Conservation (phyloP, 768 basidiomycete genomes). For the Mycena filopes region DNA sequence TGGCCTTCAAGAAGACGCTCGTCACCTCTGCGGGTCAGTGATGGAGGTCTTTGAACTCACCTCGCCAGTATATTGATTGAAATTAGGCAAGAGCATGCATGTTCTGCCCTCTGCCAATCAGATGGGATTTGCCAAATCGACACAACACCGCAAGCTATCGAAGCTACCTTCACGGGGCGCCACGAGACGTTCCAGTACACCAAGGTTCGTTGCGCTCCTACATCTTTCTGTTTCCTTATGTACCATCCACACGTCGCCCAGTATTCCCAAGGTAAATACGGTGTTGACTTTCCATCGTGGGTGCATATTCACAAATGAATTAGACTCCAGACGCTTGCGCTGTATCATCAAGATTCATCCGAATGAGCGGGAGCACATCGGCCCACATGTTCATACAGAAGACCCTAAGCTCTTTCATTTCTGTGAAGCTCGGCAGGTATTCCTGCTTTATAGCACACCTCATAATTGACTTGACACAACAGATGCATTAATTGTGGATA, state of each 20-base stretch:
- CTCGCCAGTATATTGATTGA: not conserved
- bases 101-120: conserved; percentile 51
- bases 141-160: conserved; percentile 65
- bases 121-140: conserved; percentile 70
- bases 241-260: conserved; percentile 30
- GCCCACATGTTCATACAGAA: conserved; percentile 57
- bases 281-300: not conserved
- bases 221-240: not conserved
- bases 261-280: conserved; percentile 65
- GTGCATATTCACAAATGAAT: not conserved
- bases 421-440: conserved; percentile 55
- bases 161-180: conserved; percentile 67
- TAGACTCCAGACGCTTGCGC: conserved; percentile 61
- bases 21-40: conserved; percentile 68
- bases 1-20: conserved; percentile 47
- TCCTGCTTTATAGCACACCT: not conserved
- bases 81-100: conserved; percentile 62
- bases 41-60: too few relatives aligned
- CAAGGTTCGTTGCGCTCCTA: conserved; percentile 61
- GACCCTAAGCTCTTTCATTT: conserved; percentile 60
- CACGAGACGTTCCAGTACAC: conserved; percentile 73
- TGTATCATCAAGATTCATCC: conserved; percentile 59
- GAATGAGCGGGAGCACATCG: conserved; percentile 52
- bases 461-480: not conserved
- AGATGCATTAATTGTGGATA: conserved; percentile 64